A percentile compares a stretch with the other conserved stretches of the same genome.
Evolutionary conservation across 805 yeast genomes (phyloP).

Genomic region (Metschnikowia proteae): DNA sequence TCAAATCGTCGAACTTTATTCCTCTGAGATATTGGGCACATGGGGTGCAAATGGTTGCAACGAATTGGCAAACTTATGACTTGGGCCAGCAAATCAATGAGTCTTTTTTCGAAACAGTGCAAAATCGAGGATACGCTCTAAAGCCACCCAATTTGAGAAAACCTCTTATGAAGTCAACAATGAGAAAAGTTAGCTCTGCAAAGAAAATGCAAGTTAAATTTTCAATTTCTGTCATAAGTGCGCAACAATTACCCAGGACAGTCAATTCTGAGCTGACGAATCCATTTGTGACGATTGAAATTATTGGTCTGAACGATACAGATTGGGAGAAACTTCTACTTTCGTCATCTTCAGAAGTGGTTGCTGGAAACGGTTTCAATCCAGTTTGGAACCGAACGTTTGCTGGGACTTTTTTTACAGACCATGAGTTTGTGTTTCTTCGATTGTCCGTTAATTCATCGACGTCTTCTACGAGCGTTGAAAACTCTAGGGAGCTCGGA

Average conservation of each 20-base stretch:
- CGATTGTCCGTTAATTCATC: slow-evolving; percentile 48
- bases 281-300: slow-evolving; percentile 61
- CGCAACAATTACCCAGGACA: slow-evolving; percentile 67
- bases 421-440: slow-evolving; percentile 51
- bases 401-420: slow-evolving; percentile 34
- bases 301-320: slow-evolving; percentile 43
- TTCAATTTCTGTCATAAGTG: slow-evolving; percentile 56
- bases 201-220: slow-evolving; percentile 16
- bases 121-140: slow-evolving; percentile 68
- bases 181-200: slow-evolving; percentile 9
- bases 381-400: slow-evolving; percentile 73
- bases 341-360: slow-evolving; percentile 19
- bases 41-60: slow-evolving; percentile 94
- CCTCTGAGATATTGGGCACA: slow-evolving; percentile 78
- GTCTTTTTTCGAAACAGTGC: slow-evolving; percentile 65
- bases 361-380: slow-evolving; percentile 75
- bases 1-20: slow-evolving; percentile 74
- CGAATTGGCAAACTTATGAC: slow-evolving; percentile 95
- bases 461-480: slow-evolving; percentile 14
- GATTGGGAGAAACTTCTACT: slow-evolving; percentile 20
- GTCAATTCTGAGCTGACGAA: slow-evolving; percentile 45
- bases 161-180: slow-evolving; percentile 26
- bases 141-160: slow-evolving; percentile 57
- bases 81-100: slow-evolving; percentile 84
- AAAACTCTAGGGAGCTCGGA: slow-evolving; percentile 45